Evolutionary conservation across 2,329 filamentous ascomycete species (phyloP).

Genomic region (Diplodia sapinea): DNA sequence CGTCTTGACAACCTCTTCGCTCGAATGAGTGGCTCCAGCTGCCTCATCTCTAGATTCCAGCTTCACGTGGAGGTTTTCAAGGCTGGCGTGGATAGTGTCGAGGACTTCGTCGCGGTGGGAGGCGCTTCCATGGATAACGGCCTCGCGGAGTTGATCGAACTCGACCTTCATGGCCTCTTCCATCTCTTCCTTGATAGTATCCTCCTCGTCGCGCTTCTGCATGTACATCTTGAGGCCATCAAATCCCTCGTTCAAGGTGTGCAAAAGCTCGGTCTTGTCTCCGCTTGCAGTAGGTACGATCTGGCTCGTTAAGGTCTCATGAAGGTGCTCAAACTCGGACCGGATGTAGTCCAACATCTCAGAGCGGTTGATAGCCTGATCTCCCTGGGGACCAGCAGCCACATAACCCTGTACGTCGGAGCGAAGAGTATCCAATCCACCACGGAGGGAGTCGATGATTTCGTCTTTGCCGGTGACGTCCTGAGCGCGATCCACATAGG

Average conservation of each 20-base stretch:
- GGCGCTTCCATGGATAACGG: conserved; percentile 68
- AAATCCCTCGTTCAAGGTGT: conserved; percentile 49
- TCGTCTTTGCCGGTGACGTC: conserved; percentile 77
- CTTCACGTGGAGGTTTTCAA: conserved; percentile 56
- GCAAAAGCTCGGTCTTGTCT: conserved; percentile 48
- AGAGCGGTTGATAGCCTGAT: conserved; percentile 48
- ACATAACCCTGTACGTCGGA: conserved; percentile 62
- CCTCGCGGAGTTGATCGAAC: conserved; percentile 79
- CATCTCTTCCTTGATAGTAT: conserved; percentile 52
- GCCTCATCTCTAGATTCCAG: conserved; percentile 44
- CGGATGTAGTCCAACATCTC: conserved; percentile 59
- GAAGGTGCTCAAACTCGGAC: conserved; percentile 66
- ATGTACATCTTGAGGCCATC: conserved; percentile 51
- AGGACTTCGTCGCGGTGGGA: conserved; percentile 66
- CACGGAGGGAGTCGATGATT: conserved; percentile 71
- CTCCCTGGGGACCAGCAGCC: conserved; percentile 51
- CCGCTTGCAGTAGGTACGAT: conserved; percentile 40
- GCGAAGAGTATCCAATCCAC: conserved; percentile 69
- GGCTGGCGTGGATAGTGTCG: conserved; percentile 61
- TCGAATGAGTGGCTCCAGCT: conserved; percentile 38
- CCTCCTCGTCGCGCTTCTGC: conserved; percentile 44
- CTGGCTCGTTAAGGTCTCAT: conserved; percentile 61
- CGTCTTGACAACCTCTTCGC: conserved; percentile 54
- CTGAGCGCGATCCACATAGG: conserved; percentile 75
- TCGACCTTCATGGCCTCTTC: conserved; percentile 79